These are phyloP conservation scores for Aspergillaceae sp. DNA, from an alignment of 2,329 filamentous ascomycete species.

Conservation along the genomic window DNA sequence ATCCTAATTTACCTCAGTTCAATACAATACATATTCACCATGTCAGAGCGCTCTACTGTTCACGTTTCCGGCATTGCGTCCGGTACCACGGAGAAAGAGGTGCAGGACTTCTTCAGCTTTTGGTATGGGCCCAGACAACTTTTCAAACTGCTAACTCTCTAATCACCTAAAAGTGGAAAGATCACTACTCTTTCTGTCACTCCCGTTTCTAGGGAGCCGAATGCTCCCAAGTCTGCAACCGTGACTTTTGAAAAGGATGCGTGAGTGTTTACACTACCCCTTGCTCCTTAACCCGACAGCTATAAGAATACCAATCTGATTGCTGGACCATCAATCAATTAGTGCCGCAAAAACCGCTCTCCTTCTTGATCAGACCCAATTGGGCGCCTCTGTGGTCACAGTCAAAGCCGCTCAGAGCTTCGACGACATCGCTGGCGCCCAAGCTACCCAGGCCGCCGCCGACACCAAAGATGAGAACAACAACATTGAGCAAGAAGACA, in stretches of 20 bases:
- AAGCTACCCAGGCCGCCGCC: conserved; percentile 47
- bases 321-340: background rate
- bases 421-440: conserved; percentile 54
- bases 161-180: conserved; percentile 62
- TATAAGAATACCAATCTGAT: no score
- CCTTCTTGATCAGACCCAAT: conserved; percentile 91
- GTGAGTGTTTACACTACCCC: conserved; percentile 26
- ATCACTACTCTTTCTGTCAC: conserved; percentile 75
- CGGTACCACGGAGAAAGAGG: conserved; percentile 78
- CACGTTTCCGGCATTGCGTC: conserved; percentile 82
- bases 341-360: conserved; percentile 88
- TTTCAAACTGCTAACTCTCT: conserved; percentile 4
- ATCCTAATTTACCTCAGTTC: background rate
- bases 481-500: conserved; percentile 88
- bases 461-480: conserved; percentile 49
- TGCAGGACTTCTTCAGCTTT: conserved; percentile 96
- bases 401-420: conserved; percentile 65
- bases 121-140: conserved; percentile 49
- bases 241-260: conserved; percentile 96
- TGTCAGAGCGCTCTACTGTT: conserved; percentile 58
- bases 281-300: conserved; percentile 1
- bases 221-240: conserved; percentile 70
- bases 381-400: conserved; percentile 66
- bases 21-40: conserved; percentile 26
- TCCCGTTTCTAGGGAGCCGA: conserved; percentile 43